Base-by-base conservation (phyloP, 106 monocot genomes). In the Apostasia ramifera region DNA sequence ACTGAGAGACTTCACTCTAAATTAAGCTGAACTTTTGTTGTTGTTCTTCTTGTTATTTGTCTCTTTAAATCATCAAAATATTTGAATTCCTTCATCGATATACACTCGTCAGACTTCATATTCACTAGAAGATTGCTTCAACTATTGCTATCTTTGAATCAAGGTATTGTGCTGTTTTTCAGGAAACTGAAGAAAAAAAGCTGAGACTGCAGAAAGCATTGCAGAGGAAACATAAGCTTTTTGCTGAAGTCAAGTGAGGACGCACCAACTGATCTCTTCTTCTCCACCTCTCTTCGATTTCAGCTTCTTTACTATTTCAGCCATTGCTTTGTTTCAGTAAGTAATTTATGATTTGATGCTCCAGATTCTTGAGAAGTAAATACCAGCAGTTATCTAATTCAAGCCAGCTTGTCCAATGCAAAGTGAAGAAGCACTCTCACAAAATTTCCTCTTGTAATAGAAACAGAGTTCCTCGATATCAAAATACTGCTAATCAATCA, bases 321-420 rank as follows among this genome's bases (percentile, higher is more conserved):
- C 6, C 40, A 40, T 40, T 59, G 41, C 8, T 8, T 5, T 59
- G 41, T 59, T 59, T 38, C 59, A 59, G 1, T 3, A 3, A 26
- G 26, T 26, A 26, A 26, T 9, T 41, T 41, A 37, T 42, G 12
- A 69, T 46, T 48, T 41, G 9, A 53, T 59, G 6, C 70, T 59
- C 65, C 69, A 84, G 84, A 65, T 84, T 77, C 66, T 74, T 84
- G 59, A 60, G 71, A 45, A 70, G 60, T 62, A 84, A 74, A 71
- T 84, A 57, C 71, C 71, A 77, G 54, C 51, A 40, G 40, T 77
- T 84, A 12, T 66, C 58, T 5, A 59, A 57, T 57, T 70, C 60
- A 47, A 63, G 63, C 26, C 58, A 74, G 55, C 50, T 14, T 13
- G 55, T 39, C 26, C 54, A n/a, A 46, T 63, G 60, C 52, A n/a